Conservation (phyloP, 805 yeast species). For the Barnettozyma sucrosica region DNA sequence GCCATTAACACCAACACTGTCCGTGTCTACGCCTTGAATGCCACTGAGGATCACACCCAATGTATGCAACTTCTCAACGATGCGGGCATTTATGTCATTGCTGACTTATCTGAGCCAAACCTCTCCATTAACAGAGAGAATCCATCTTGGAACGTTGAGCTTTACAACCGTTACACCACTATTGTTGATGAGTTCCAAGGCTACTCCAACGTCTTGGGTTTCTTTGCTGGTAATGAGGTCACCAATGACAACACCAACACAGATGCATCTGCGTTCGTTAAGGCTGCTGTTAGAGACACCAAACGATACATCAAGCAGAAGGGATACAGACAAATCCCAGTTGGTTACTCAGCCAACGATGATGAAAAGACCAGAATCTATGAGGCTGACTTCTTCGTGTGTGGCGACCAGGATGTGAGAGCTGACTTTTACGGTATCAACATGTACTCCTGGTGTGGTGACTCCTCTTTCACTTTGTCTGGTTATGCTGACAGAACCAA, state of each 20-base stretch:
- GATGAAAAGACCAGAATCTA: slow-evolving; percentile 59
- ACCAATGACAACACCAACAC: slow-evolving; percentile 62
- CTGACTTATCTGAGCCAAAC: slow-evolving; percentile 69
- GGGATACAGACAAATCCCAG: slow-evolving; percentile 66
- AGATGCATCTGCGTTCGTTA: slow-evolving; percentile 73
- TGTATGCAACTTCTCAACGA: slow-evolving; percentile 64
- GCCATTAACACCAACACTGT: slow-evolving; percentile 61
- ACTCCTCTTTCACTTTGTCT: slow-evolving; percentile 48
- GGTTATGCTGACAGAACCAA: slow-evolving; percentile 64
- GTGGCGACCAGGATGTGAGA: slow-evolving; percentile 58
- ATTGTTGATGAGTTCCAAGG: slow-evolving; percentile 65
- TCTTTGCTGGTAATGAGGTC: slow-evolving; percentile 85
- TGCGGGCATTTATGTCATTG: slow-evolving; percentile 77
- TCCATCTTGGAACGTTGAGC: slow-evolving; percentile 60
- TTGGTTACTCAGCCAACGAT: slow-evolving; percentile 80
- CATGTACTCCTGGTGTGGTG: slow-evolving; percentile 89
- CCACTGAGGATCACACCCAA: slow-evolving; percentile 54
- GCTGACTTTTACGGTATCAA: slow-evolving; percentile 86
- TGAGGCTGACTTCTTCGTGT: slow-evolving; percentile 70
- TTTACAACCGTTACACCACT: slow-evolving; percentile 60
- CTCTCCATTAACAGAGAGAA: slow-evolving; percentile 52
- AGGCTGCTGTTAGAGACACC: slow-evolving; percentile 77
- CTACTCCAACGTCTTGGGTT: slow-evolving; percentile 71
- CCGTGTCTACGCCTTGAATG: slow-evolving; percentile 71
- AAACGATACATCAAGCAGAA: slow-evolving; percentile 57